Evolutionary conservation across 495 filamentous ascomycete species (phyloP).

Genomic region (Bryoglossum gracile): DNA sequence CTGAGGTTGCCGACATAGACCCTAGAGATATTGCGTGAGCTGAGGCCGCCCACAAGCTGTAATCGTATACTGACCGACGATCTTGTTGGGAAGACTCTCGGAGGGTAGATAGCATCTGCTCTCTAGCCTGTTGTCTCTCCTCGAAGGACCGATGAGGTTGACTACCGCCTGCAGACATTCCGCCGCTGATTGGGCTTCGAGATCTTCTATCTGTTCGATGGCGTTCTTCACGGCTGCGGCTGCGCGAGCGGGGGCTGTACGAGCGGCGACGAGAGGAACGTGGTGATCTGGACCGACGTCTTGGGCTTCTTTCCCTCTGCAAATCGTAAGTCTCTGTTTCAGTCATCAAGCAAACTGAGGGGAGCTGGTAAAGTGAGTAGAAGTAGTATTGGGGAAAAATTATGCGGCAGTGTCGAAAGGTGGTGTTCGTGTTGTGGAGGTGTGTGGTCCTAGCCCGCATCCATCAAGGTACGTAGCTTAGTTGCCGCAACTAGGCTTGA

Average conservation of each 20-base stretch:
- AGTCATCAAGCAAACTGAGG: slow-evolving; percentile 23
- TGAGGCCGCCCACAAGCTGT: not conserved
- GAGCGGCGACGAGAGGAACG: slow-evolving; percentile 65
- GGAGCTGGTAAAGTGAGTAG: too few relatives aligned
- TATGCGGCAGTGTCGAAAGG: not conserved
- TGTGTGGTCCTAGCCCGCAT: slow-evolving; percentile 1
- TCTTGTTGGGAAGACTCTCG: slow-evolving; percentile 95
- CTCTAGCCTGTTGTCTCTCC: slow-evolving; percentile 77
- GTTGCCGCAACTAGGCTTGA: slow-evolving; percentile 8
- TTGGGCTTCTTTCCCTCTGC: slow-evolving; percentile 71
- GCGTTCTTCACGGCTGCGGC: slow-evolving; percentile 80
- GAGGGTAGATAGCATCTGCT: slow-evolving; percentile 91
- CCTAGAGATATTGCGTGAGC: slow-evolving; percentile 33
- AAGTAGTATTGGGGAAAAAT: not conserved
- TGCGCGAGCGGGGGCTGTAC: slow-evolving; percentile 88
- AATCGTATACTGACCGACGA: slow-evolving; percentile 37
- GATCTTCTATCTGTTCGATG: slow-evolving; percentile 73
- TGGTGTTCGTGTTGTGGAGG: not conserved
- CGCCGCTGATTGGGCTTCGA: slow-evolving; percentile 61
- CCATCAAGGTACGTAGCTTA: slow-evolving; percentile 10
- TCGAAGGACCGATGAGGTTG: slow-evolving; percentile 68
- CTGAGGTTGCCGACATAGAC: slow-evolving; percentile 99
- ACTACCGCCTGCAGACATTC: slow-evolving; percentile 36
- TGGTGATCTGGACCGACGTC: slow-evolving; percentile 41
- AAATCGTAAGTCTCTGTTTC: slow-evolving; percentile 36